Conservation (phyloP, 208 protist species). For the Trypanosoma mega region DNA sequence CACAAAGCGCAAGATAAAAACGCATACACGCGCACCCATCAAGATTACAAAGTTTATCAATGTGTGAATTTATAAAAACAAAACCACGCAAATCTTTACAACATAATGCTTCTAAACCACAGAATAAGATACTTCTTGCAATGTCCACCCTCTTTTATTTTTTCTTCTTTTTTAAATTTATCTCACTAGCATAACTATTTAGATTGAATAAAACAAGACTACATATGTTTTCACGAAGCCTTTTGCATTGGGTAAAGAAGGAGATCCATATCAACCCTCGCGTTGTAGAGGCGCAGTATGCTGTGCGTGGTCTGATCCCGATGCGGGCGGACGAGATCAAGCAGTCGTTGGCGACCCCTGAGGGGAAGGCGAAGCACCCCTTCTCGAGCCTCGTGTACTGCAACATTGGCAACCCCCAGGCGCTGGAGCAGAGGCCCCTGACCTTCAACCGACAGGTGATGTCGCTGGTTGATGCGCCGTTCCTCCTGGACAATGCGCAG, state of each 20-base stretch:
- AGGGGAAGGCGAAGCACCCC: conserved; percentile 37
- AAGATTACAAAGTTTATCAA: too few species aligned
- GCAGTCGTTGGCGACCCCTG: conserved; percentile 37
- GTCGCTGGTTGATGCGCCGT: conserved; percentile 71
- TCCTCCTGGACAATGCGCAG: conserved; percentile 57
- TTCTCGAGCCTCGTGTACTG: conserved; percentile 95
- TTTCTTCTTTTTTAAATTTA: too few species aligned
- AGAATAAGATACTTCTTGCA: too few species aligned
- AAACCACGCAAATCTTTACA: too few species aligned
- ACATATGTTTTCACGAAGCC: conserved; percentile 5
- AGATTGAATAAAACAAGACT: background rate
- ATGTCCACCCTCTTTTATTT: too few species aligned
- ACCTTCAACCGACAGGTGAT: conserved; percentile 96
- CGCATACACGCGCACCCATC: too few species aligned
- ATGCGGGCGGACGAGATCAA: conserved; percentile 78
- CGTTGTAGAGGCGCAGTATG: conserved; percentile 81
- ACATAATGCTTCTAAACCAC: too few species aligned
- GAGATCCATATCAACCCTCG: conserved; percentile 55
- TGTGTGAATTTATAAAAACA: too few species aligned
- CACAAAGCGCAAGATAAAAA: too few species aligned
- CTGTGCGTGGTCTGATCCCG: conserved; percentile 87
- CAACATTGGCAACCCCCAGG: conserved; percentile 99
- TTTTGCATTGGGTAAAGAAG: background rate
- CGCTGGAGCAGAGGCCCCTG: conserved; percentile 94
- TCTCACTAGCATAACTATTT: too few species aligned